Percentiles rank a stretch among this genome's conserved stretches.
phyloP scores from a whole-genome alignment of 805 yeast species.

The Kluyveromyces starmeri region DNA sequence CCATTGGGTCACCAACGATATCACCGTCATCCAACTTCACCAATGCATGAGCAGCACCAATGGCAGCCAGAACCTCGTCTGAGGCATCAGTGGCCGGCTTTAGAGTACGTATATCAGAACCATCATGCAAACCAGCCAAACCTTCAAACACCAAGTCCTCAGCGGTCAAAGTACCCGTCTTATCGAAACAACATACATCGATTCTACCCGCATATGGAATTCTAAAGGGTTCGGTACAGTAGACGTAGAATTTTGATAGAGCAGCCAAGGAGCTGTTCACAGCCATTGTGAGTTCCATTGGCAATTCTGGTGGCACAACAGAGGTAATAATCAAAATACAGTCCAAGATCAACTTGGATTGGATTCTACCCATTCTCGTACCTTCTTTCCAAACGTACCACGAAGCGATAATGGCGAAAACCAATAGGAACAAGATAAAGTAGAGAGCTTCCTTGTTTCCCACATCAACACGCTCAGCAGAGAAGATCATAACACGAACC shows the following conservation, averaged over 20 bases:
- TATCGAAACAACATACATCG: slow-evolving; percentile 97
- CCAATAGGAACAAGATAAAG: slow-evolving; percentile 80
- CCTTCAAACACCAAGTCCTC: slow-evolving; percentile 97
- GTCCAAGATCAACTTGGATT: slow-evolving; percentile 86
- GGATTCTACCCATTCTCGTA: slow-evolving; percentile 88
- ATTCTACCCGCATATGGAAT: slow-evolving; percentile 96
- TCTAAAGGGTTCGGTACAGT: slow-evolving; percentile 97
- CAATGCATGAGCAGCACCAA: slow-evolving; percentile 94
- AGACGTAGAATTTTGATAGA: slow-evolving; percentile 76
- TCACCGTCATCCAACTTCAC: slow-evolving; percentile 95
- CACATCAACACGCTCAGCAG: slow-evolving; percentile 92
- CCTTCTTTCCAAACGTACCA: slow-evolving; percentile 99
- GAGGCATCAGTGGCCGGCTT: slow-evolving; percentile 54
- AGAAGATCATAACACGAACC: slow-evolving; percentile 95
- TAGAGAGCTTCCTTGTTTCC: slow-evolving; percentile 91
- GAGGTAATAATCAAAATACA: slow-evolving; percentile 94
- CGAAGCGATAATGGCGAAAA: slow-evolving; percentile 90
- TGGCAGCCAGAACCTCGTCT: slow-evolving; percentile 52
- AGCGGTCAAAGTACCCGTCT: slow-evolving; percentile 96
- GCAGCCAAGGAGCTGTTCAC: slow-evolving; percentile 88
- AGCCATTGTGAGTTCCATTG: slow-evolving; percentile 98
- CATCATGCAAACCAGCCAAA: slow-evolving; percentile 64
- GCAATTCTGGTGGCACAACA: slow-evolving; percentile 97
- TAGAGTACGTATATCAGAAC: slow-evolving; percentile 45
- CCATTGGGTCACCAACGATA: slow-evolving; percentile 98